Base-by-base conservation (phyloP, 305 asterid genomes). In the Striga hermonthica region DNA sequence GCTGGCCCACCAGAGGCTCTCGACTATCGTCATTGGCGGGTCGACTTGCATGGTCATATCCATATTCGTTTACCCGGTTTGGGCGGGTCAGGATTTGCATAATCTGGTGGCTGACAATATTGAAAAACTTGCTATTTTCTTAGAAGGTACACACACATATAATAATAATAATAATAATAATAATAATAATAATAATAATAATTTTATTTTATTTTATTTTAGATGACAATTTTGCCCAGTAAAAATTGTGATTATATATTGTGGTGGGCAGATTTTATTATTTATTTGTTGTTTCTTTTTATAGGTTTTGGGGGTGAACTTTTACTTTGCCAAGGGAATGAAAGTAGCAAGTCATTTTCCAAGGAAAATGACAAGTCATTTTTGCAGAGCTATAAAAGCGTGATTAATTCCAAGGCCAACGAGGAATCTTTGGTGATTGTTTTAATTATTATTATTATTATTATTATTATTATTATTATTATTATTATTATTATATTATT, bases 61-160 rank as follows among this genome's bases (percentile, higher is more conserved):
- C 71, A 14, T 84, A 10, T 67, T 64, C 72, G 44, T 84, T 41
- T 73, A 74, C 60, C 97, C 97, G 0, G 96, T 84, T 34, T 90
- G 97, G 97, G 97, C 96, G 11, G 97, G 97, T 7, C 79, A 75
- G 54, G 95, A 90, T 76, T 73, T 90, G 71, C 95, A 86, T 39
- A 74, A 76, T 22, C 75, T 81, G 8, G 4, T 77, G 28, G 67
- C 80, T 67, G n/a, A 16, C 6, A 82, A 90, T 65, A 56, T 90
- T 2, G 81, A 74, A 11, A 90, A 84, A 6, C 82, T 88, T 35
- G 89, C 84, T 43, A 65, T 10, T 7, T 86, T 77, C 71, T 69
- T 90, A 40, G 71, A 84, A 76, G 95, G 97, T 86, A 49, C n/a
- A 5, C 4, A 1, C 15, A 22, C 6, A 1, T 3, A 41, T 10